Evolutionary conservation across 2,329 filamentous ascomycete species (phyloP), one percentile per base, ranked within the genome.

Genomic region (Metarhizium sp.): DNA sequence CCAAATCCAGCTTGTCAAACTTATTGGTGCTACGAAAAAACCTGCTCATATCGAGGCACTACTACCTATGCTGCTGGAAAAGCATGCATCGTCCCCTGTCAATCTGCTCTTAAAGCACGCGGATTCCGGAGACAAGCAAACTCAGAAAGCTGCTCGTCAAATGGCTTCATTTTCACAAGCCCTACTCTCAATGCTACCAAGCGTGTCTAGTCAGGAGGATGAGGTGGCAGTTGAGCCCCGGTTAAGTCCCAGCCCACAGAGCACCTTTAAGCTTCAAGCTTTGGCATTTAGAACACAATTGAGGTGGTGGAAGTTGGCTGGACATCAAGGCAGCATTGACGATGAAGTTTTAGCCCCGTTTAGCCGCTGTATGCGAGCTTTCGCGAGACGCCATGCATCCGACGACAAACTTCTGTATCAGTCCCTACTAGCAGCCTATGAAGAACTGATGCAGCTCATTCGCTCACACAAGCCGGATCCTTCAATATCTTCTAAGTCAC

Each of bases 291-390:
- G 77, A 29, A 73, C 78, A 7, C 79, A 86, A 34, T 68, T 85
- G n/a, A 71, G 74, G 46, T 88, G 83, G 78, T 90, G 87, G 86
- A 73, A 69, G 46, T 63, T 89, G 56, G 79, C 79, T 6, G 75
- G 77, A 2, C 84, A 88, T 61, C 67, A 78, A 57, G 79, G 78
- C 1, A 78, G 86, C 56, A 65, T 78, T 4, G 78, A 84, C 40
- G 84, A 82, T 55, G 86, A 90, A 14, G 68, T 91, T 6, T 63
- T 86, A n/a, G 74, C 80, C 1, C 86, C 87, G 0, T 78, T 89
- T 51, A 76, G 78, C 0, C 81, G 80, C 52, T 90, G 83, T 59
- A 62, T 88, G 18, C 72, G 76, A 10, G 79, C 86, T 1, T 87
- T 85, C 60, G 70, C 75, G 16, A 76, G 85, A 55, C 78, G 86